phyloP scores from a whole-genome alignment of 139 green algal genomes.

The Tetratostichococcus sp. region DNA sequence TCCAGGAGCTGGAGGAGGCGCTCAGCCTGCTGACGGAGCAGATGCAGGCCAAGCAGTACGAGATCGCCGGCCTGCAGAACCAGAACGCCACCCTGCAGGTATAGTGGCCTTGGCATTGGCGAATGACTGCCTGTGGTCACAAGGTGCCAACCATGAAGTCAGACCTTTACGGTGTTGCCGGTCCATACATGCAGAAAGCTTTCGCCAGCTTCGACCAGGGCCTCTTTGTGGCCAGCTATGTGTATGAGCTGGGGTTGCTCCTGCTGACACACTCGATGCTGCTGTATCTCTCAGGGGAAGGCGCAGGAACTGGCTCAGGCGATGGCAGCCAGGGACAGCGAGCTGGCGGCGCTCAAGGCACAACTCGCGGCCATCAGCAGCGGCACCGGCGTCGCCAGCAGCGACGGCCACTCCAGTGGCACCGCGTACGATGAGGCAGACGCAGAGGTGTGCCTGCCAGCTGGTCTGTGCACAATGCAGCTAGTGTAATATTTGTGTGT shows the following conservation, averaged over 20 bases:
- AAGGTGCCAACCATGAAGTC: no score
- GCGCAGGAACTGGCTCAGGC: constrained; percentile 7
- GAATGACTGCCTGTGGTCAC: no score
- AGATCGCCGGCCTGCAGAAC: constrained; percentile 14
- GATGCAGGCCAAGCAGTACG: constrained; percentile 10
- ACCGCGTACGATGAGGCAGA: background rate
- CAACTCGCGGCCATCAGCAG: background rate
- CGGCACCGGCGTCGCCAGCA: background rate
- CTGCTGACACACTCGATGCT: background rate
- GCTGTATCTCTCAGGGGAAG: constrained; percentile 1
- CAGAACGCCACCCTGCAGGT: constrained; percentile 22
- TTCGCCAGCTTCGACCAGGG: no score
- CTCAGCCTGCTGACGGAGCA: constrained; percentile 6
- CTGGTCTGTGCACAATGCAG: no score
- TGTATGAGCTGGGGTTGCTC: background rate
- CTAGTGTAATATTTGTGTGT: no score
- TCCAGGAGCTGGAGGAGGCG: constrained; percentile 19
- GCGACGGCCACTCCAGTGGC: background rate
- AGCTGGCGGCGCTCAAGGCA: constrained; percentile 8
- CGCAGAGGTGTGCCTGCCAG: background rate
- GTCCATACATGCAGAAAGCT: no score
- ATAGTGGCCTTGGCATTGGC: background rate
- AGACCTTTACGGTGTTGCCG: no score
- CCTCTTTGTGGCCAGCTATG: no score
- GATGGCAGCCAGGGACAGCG: constrained; percentile 8